Evolutionary conservation across 2,329 filamentous ascomycete species (phyloP).

Genomic region (Coccinonectria pachysandricola): DNA sequence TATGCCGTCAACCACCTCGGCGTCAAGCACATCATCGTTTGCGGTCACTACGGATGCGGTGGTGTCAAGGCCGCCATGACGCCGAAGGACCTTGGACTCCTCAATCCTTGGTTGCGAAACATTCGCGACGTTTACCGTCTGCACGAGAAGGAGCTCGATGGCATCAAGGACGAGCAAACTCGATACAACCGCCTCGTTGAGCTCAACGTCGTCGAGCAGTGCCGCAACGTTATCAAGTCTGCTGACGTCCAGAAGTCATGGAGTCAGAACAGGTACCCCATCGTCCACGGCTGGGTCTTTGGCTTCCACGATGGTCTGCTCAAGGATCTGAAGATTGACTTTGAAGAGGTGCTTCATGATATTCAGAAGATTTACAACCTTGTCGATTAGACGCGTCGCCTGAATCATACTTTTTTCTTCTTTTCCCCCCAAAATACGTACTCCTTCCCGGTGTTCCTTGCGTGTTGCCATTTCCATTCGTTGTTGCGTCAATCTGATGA

Average conservation of each 20-base stretch:
- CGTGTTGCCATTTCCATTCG: no score
- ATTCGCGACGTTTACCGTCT: conserved; percentile 66
- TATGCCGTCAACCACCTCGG: conserved; percentile 75
- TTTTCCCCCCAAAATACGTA: no score
- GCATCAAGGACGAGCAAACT: conserved; percentile 45
- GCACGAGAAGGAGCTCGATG: conserved; percentile 59
- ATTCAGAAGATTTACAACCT: conserved; percentile 59
- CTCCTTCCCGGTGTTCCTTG: no score
- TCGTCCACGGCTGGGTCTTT: conserved; percentile 68
- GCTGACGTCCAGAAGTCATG: conserved; percentile 66
- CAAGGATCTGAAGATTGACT: conserved; percentile 54
- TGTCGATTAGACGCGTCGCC: conserved; percentile 27
- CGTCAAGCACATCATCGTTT: conserved; percentile 72
- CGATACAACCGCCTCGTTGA: conserved; percentile 66
- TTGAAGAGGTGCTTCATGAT: conserved; percentile 42
- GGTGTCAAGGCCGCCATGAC: conserved; percentile 68
- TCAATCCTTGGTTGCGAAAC: conserved; percentile 66
- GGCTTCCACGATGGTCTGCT: conserved; percentile 57
- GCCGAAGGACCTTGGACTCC: conserved; percentile 56
- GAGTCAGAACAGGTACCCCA: conserved; percentile 50
- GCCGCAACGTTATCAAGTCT: conserved; percentile 71
- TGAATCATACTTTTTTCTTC: not conserved
- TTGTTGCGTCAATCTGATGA: no score
- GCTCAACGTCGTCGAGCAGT: conserved; percentile 71
- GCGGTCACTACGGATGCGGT: conserved; percentile 70